phyloP scores from a whole-genome alignment of 2,329 filamentous ascomycete species.

The Aspergillus flavus region DNA sequence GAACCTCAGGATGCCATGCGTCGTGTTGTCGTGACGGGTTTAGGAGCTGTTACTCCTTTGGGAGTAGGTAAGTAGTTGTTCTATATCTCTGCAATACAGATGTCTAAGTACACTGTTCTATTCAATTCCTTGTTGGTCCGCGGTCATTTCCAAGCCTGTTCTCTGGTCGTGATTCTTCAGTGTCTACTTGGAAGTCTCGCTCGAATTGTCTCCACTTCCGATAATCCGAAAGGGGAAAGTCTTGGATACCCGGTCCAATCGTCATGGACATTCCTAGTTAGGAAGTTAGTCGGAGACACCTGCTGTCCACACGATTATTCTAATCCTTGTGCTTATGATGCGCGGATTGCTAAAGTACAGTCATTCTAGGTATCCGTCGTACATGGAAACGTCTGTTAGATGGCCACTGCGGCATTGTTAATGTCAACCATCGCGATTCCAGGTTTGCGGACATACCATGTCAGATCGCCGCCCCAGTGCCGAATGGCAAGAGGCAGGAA shows the following conservation, averaged over 20 bases:
- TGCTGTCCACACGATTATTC: not conserved
- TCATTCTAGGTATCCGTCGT: conserved; percentile 60
- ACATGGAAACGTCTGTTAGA: conserved; percentile 83
- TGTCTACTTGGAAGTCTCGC: conserved; percentile 5
- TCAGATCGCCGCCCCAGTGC: conserved; percentile 82
- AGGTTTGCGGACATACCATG: conserved; percentile 76
- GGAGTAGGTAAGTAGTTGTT: conserved; percentile 64
- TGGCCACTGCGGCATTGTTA: conserved; percentile 78
- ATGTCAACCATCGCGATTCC: conserved; percentile 64
- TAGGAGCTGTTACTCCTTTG: conserved; percentile 80
- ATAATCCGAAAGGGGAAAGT: conserved; percentile 36
- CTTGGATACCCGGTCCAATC: conserved; percentile 17
- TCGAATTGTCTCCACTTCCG: conserved; percentile 29
- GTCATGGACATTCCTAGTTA: conserved; percentile 23
- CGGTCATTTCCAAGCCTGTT: not conserved
- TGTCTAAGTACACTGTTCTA: not conserved
- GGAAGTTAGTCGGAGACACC: conserved; percentile 17
- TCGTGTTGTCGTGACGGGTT: conserved; percentile 80
- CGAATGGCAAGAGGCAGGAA: conserved; percentile 53
- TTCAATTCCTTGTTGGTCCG: not conserved
- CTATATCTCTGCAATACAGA: not conserved
- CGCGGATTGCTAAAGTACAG: conserved; percentile 11
- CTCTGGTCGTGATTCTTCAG: conserved; percentile 4
- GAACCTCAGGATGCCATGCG: conserved; percentile 39
- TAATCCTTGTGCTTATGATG: not conserved